Evolutionary conservation across 139 green algal genomes (phyloP), one percentile per base, ranked within the genome.

Genomic region (Tetradesmus lagerheimii): DNA sequence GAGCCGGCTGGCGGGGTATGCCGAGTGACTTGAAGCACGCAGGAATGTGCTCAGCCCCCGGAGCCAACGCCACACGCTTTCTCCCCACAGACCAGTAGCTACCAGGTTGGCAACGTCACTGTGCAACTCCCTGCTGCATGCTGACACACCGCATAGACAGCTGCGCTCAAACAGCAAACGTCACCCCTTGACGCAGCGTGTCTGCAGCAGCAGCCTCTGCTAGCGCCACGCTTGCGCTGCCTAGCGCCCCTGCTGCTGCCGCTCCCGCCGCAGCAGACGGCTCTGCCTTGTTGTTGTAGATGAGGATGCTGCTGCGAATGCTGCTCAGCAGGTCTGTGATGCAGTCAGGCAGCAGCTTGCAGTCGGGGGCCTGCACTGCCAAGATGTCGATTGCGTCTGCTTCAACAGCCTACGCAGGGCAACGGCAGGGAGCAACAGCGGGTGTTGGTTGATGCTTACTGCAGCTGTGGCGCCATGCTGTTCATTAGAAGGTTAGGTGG

Each of bases 371-470:
- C 71, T 90, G 84, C 39, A 92, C 25, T 57, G 91, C 90, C 66
- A 94, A 80, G 64, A 94, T 84, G 80, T 94, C 92, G 1, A 92
- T 86, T 8, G 85, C 80, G n/a, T 86, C 84, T 39, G 85, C 84
- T 39, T 80, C 47, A 18, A 92, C 92, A 31, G 90, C 92, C 88
- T 91, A 80, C 15, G 66, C 66, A 76, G 16, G 25, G 66, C 66
- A 76, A 20, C 11, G 50, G 50, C 50, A 64, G 50, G 11, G 12
- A 64, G 14, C 18, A 64, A 64, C 71, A 39, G 71, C 20, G 23
- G 3, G 20, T 39, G n/a, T n/a, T n/a, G n/a, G n/a, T n/a, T n/a
- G n/a, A n/a, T n/a, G n/a, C n/a, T n/a, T n/a, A n/a, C n/a, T n/a
- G n/a, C n/a, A n/a, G n/a, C n/a, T n/a, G n/a, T n/a, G n/a, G n/a